Percentiles rank a stretch among this genome's conserved stretches.
Evolutionary conservation across 2,329 filamentous ascomycete species (phyloP).

Genomic region (Microcyclosporella mali): DNA sequence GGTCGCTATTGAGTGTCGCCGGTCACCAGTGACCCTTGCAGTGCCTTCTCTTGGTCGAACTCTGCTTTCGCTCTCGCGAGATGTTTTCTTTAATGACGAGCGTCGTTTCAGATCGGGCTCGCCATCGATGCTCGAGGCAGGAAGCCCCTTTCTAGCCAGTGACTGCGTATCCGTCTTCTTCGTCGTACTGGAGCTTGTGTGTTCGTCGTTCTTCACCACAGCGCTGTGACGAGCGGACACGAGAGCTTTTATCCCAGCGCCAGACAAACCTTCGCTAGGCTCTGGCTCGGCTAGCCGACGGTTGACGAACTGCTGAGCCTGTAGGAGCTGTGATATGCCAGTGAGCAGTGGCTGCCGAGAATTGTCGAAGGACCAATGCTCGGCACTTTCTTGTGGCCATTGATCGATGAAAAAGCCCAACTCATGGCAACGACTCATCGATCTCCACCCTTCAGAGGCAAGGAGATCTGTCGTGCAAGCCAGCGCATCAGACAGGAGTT

Average conservation of each 20-base stretch:
- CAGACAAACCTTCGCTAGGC: constrained; percentile 29
- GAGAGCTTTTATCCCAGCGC: constrained; percentile 26
- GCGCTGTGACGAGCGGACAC: constrained; percentile 1
- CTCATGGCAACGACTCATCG: constrained; percentile 66
- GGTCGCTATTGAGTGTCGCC: neutral
- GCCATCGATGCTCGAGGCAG: constrained; percentile 34
- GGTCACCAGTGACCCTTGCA: neutral
- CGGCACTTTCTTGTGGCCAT: constrained; percentile 57
- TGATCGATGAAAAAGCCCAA: constrained; percentile 65
- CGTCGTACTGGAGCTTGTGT: constrained; percentile 6
- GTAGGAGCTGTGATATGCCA: constrained; percentile 51
- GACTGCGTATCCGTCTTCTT: constrained; percentile 24
- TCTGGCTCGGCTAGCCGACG: constrained; percentile 22
- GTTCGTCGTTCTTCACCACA: neutral
- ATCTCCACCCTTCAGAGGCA: constrained; percentile 56
- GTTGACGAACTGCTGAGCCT: constrained; percentile 52
- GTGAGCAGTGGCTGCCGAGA: constrained; percentile 46
- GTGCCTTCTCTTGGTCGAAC: neutral
- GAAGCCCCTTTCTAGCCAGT: constrained; percentile 35
- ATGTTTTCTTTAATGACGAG: constrained; percentile 1
- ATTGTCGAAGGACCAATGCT: constrained; percentile 60
- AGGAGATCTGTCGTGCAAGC: constrained; percentile 55
- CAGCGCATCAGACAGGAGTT: constrained; percentile 59
- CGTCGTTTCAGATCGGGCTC: constrained; percentile 32
- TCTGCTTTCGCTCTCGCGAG: neutral